These are phyloP conservation scores for Scleroderma citrinum DNA, from an alignment of 768 basidiomycete species.

Conservation along the genomic window DNA sequence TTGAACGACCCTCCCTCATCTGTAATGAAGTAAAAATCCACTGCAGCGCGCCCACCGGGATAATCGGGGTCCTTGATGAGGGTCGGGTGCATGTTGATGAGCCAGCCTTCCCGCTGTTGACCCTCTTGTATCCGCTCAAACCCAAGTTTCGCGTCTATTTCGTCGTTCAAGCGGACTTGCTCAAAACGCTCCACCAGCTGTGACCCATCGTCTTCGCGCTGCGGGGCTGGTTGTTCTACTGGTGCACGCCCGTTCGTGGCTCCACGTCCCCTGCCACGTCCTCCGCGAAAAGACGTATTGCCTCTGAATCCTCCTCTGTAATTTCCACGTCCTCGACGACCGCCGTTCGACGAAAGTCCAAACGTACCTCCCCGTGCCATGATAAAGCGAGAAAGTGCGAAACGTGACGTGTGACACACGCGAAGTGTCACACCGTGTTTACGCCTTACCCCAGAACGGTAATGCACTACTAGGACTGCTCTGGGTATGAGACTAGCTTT, in stretches of 20 bases:
- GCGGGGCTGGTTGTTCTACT: slow-evolving; percentile 46
- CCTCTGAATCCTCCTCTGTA: slow-evolving; percentile 34
- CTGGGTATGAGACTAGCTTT: no score
- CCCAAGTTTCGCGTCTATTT: slow-evolving; percentile 91
- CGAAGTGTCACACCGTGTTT: slow-evolving; percentile 17
- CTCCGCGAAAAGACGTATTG: slow-evolving; percentile 36
- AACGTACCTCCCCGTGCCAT: slow-evolving; percentile 48
- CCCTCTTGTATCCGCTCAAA: slow-evolving; percentile 82
- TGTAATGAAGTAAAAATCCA: slow-evolving; percentile 96
- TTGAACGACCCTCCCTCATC: slow-evolving; percentile 98
- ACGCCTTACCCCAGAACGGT: no score
- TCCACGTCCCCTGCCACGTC: slow-evolving; percentile 40
- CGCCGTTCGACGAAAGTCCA: slow-evolving; percentile 47
- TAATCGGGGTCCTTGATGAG: slow-evolving; percentile 81
- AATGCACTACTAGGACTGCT: no score
- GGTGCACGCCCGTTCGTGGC: slow-evolving; percentile 25
- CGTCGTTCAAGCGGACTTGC: slow-evolving; percentile 65
- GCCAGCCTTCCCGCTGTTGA: slow-evolving; percentile 75
- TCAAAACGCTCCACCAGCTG: slow-evolving; percentile 85
- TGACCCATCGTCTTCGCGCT: slow-evolving; percentile 87
- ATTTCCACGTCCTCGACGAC: slow-evolving; percentile 37
- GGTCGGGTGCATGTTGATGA: slow-evolving; percentile 99
- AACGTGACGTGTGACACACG: slow-evolving; percentile 16
- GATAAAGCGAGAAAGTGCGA: background rate
- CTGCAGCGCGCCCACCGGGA: slow-evolving; percentile 80